Conservation (phyloP, 2,329 filamentous ascomycete genomes). For the Cadophora sp. region DNA sequence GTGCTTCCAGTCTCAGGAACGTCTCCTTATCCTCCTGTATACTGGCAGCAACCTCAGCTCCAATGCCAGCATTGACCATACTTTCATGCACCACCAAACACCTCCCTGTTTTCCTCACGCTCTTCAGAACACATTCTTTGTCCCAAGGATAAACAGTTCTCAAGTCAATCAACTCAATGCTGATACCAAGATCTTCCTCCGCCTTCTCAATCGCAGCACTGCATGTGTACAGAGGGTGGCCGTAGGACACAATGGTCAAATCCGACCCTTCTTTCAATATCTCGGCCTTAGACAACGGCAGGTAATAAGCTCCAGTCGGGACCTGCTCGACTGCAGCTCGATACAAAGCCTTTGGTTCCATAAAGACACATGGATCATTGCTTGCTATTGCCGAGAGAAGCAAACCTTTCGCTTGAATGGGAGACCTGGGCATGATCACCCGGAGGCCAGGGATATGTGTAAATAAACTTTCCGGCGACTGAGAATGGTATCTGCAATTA, state of each 20-base stretch:
- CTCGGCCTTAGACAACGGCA: constrained; percentile 74
- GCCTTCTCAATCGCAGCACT: constrained; percentile 69
- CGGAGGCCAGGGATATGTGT: constrained; percentile 73
- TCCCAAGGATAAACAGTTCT: constrained; percentile 79
- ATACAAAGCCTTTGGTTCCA: constrained; percentile 79
- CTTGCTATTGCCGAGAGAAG: constrained; percentile 67
- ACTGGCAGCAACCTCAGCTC: constrained; percentile 74
- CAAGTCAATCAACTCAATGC: constrained; percentile 73
- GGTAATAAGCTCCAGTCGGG: constrained; percentile 68
- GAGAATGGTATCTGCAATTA: constrained; percentile 66
- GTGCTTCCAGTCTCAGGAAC: constrained; percentile 72
- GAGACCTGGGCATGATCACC: constrained; percentile 74
- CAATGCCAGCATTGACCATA: constrained; percentile 76
- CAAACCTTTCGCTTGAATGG: constrained; percentile 74
- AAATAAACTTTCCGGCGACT: constrained; percentile 75
- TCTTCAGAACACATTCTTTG: constrained; percentile 67
- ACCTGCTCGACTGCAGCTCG: constrained; percentile 77
- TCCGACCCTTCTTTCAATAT: constrained; percentile 70
- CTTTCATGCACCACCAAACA: constrained; percentile 77
- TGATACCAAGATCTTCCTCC: constrained; percentile 71
- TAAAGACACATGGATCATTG: constrained; percentile 75
- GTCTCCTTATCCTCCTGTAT: constrained; percentile 68
- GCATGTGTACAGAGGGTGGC: constrained; percentile 74
- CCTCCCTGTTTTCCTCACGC: constrained; percentile 73
- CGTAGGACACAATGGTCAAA: constrained; percentile 73